These are phyloP conservation scores for Paracoccidioides brasiliensis DNA, from an alignment of 2,329 filamentous ascomycete genomes.

Conservation along the genomic window DNA sequence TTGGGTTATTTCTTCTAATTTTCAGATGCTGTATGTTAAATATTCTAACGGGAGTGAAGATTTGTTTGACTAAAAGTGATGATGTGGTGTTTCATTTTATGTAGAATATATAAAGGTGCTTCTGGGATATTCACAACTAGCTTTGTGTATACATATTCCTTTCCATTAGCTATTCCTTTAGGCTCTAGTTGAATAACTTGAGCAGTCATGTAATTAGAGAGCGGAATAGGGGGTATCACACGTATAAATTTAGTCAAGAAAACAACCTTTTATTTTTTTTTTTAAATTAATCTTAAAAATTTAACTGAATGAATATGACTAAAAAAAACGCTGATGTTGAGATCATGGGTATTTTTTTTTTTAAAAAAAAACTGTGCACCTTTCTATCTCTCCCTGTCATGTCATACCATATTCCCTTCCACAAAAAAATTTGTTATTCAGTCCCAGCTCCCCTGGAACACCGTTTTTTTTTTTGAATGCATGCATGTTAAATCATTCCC, in stretches of 20 bases:
- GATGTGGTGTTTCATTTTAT: not conserved
- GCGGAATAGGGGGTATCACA: no score
- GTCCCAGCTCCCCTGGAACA: slow-evolving; percentile 6
- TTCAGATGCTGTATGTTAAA: no score
- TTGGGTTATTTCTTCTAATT: no score
- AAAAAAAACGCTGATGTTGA: slow-evolving; percentile 37
- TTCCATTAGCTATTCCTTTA: not conserved
- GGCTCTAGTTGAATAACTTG: no score
- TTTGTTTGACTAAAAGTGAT: not conserved
- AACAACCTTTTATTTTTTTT: not conserved
- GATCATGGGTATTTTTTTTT: slow-evolving; percentile 34
- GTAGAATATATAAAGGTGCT: not conserved
- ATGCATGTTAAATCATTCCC: slow-evolving; percentile 13
- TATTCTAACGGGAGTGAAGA: no score
- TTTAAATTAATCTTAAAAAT: not conserved
- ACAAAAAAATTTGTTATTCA: slow-evolving; percentile 3
- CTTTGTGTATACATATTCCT: not conserved
- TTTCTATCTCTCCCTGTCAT: not conserved
- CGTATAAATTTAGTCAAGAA: no score
- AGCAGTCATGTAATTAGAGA: no score
- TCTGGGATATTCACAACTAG: not conserved
- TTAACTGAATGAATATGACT: not conserved
- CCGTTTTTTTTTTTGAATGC: slow-evolving; percentile 5
- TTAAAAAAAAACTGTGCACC: not conserved
- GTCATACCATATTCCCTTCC: not conserved